Conservation (phyloP, 164 flowering plant species). For the Amborella trichopoda region DNA sequence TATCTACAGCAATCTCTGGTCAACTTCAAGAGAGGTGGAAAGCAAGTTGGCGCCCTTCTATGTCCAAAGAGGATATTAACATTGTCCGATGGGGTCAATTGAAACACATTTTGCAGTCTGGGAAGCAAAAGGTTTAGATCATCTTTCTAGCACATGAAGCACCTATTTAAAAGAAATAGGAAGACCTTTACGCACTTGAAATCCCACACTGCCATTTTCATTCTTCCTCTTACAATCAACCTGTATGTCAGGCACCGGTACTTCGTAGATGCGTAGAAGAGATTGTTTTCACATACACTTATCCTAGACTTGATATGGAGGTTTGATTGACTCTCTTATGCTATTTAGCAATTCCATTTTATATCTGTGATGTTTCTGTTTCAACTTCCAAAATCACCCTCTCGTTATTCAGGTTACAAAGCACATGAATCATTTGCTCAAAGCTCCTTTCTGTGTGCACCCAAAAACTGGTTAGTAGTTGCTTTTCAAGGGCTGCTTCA, state of each 20-base stretch:
- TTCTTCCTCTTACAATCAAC: conserved; percentile 1
- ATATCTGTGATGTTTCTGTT: too few species aligned
- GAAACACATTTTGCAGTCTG: conserved; percentile 52
- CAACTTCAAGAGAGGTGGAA: conserved; percentile 88
- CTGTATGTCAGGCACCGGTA: conserved; percentile 34
- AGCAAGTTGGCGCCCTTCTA: conserved; percentile 41
- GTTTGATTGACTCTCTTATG: conserved; percentile 21
- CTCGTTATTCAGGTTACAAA: conserved; percentile 65
- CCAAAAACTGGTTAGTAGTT: conserved; percentile 79
- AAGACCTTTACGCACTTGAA: not conserved
- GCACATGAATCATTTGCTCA: conserved; percentile 91
- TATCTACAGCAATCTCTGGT: conserved; percentile 59
- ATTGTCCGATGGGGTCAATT: conserved; percentile 70
- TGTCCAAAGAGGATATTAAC: conserved; percentile 53
- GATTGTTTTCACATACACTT: conserved; percentile 72
- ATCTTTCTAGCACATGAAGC: not conserved
- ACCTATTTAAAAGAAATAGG: not conserved
- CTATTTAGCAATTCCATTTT: too few species aligned
- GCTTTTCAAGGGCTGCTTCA: not conserved
- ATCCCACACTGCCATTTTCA: not conserved
- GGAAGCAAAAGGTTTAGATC: conserved; percentile 55
- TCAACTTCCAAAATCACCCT: too few species aligned
- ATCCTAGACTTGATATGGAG: conserved; percentile 97
- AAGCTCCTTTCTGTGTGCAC: conserved; percentile 96
- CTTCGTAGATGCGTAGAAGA: conserved; percentile 78